Conservation (phyloP, 2,329 filamentous ascomycete genomes). For the Lithohypha guttulata region DNA sequence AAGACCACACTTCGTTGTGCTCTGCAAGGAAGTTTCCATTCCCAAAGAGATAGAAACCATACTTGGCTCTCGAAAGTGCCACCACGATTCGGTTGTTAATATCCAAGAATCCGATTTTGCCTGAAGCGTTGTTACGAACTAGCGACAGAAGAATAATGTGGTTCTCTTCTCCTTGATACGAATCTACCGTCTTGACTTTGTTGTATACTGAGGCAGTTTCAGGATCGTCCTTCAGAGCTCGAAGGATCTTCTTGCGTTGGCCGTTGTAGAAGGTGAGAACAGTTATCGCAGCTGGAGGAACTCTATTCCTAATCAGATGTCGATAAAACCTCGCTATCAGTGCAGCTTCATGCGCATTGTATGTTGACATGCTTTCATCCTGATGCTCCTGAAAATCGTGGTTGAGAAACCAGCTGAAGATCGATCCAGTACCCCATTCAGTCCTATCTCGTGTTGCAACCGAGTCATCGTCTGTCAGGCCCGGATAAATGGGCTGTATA, state of each 20-base stretch:
- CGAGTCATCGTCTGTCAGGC: slow-evolving; percentile 47
- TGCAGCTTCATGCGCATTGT: slow-evolving; percentile 60
- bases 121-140: slow-evolving; percentile 54
- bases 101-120: slow-evolving; percentile 61
- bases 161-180: slow-evolving; percentile 86
- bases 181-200: slow-evolving; percentile 72
- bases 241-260: slow-evolving; percentile 57
- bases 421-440: slow-evolving; percentile 43
- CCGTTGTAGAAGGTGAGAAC: slow-evolving; percentile 82
- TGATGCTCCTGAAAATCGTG: slow-evolving; percentile 55
- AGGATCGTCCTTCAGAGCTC: slow-evolving; percentile 31
- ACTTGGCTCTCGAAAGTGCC: slow-evolving; percentile 57
- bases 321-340: slow-evolving; percentile 65
- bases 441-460: slow-evolving; percentile 45
- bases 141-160: slow-evolving; percentile 71
- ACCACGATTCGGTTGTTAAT: slow-evolving; percentile 54
- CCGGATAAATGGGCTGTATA: slow-evolving; percentile 50
- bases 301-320: slow-evolving; percentile 61
- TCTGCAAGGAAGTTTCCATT: slow-evolving; percentile 49
- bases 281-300: slow-evolving; percentile 54
- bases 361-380: slow-evolving; percentile 54
- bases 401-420: slow-evolving; percentile 51
- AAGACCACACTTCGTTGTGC: slow-evolving; percentile 41
- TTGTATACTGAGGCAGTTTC: slow-evolving; percentile 32
- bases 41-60: slow-evolving; percentile 77